Evolutionary conservation across 179 eudicot species (phyloP), one percentile per base, ranked within the genome.

Genomic region (Corrigiola litoralis): DNA sequence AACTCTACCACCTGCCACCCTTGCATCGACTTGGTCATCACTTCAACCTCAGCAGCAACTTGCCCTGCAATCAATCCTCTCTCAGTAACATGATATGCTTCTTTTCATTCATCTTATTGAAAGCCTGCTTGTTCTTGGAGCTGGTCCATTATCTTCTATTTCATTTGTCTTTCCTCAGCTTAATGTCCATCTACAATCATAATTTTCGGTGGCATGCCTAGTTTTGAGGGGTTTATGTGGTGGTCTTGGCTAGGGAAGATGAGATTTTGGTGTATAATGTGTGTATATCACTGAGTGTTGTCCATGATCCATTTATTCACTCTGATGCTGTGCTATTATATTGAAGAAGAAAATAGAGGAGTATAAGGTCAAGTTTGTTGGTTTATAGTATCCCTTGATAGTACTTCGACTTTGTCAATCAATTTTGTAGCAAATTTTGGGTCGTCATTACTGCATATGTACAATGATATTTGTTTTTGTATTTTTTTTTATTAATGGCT

Each of bases 1-100:
- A 36, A 80, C 73, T 1, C 53, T 77, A 48, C 76, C 74, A 29
- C 77, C 81, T 10, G 66, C 79, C 28, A 65, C 71, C 21, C 61
- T 77, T 21, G 77, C 76, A 14, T 63, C 76, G 18, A 67, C 75
- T 16, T 73, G 77, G 78, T 77, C 81, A 2, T 66, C 82, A 55
- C 78, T 78, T 33, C 82, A 66, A 67, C 82, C 82, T 18, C 79
- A 78, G 63, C 82, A 78, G 50, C 76, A 67, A 60, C 69, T 70
- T 18, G 73, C 70, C 25, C 68, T 78, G 58, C 79, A 78, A 70
- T 78, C 79, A 11, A 74, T 78, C 34, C 82, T 78, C 58, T 74
- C 82, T 29, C 78, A 74, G 52, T 74, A 63, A 60, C 27, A 14
- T 67, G 20, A 29, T 34, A n/a, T 20, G 4, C 31, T 23, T 23